phyloP scores from a whole-genome alignment of 805 yeast genomes.

The Wickerhamiella cacticola region DNA sequence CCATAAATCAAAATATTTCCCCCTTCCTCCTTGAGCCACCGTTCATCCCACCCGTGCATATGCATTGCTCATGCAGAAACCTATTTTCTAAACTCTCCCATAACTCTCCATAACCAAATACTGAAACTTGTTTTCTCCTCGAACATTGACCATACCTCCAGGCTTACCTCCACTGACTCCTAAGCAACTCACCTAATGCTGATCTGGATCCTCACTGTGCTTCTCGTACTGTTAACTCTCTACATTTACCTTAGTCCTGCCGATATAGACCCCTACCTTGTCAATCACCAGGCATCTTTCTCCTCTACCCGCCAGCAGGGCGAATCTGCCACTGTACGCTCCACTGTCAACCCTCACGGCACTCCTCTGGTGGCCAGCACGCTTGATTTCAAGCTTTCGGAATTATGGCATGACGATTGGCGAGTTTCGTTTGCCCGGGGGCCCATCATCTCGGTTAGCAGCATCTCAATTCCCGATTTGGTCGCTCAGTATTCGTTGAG shows the following conservation, averaged over 20 bases:
- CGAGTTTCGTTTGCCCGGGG: slow-evolving; percentile 11
- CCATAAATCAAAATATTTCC: too few species aligned
- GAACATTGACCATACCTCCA: too few species aligned
- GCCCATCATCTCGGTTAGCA: slow-evolving; percentile 5
- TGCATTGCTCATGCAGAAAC: too few species aligned
- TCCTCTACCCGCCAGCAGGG: slow-evolving; percentile 49
- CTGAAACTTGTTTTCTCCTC: too few species aligned
- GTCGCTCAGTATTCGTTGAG: slow-evolving; percentile 10
- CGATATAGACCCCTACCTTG: slow-evolving; percentile 29
- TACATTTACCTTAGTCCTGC: slow-evolving; percentile 22
- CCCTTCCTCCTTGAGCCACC: too few species aligned
- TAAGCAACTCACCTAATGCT: slow-evolving; percentile 16
- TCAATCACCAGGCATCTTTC: slow-evolving; percentile 47
- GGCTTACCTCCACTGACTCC: too few species aligned
- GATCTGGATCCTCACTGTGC: slow-evolving; percentile 16
- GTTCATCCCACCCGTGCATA: too few species aligned
- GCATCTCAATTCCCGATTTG: not conserved
- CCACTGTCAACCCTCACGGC: slow-evolving; percentile 62
- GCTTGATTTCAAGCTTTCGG: slow-evolving; percentile 55
- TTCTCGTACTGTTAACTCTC: slow-evolving; percentile 17
- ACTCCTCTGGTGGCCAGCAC: slow-evolving; percentile 16
- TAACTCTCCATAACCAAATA: too few species aligned
- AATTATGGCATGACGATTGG: slow-evolving; percentile 32
- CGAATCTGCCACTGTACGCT: slow-evolving; percentile 69
- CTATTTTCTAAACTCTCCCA: too few species aligned